Percentiles rank a stretch among this genome's conserved stretches.
Evolutionary conservation across 192 early-diverging fungal species (phyloP).

Genomic region (Oehlia diaphana): DNA sequence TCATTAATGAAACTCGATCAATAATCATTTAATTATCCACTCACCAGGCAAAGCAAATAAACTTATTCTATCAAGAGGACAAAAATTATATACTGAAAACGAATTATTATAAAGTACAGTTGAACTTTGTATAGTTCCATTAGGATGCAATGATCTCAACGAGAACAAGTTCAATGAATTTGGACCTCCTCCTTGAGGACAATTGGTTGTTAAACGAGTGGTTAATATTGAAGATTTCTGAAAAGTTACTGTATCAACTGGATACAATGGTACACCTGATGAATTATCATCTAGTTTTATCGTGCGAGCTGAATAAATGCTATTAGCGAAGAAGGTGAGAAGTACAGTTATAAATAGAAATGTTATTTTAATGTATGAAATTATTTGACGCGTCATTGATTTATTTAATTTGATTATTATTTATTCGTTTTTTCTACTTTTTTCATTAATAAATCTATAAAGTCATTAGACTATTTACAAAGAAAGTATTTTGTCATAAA

Average conservation of each 20-base stretch:
- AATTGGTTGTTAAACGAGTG: not conserved
- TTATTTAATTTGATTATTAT: not conserved
- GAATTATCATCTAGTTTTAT: not conserved
- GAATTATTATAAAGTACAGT: not conserved
- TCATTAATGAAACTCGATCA: not conserved
- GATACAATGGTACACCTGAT: not conserved
- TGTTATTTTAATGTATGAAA: not conserved
- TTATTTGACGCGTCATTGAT: not conserved
- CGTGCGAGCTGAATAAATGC: not conserved
- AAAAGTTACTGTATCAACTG: not conserved
- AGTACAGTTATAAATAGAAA: not conserved
- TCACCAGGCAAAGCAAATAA: not conserved
- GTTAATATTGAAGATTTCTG: not conserved
- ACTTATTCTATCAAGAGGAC: not conserved
- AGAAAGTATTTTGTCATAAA: no score
- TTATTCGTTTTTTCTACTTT: no score
- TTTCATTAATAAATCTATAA: no score
- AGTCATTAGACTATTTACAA: no score
- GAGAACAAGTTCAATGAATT: not conserved
- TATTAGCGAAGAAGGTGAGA: not conserved
- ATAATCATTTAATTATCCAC: not conserved
- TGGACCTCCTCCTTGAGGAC: not conserved
- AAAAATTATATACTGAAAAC: not conserved
- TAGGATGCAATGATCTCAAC: not conserved
- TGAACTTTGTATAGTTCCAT: not conserved